Percentiles rank a stretch among this genome's conserved stretches.
Conservation (phyloP, 83 land plant species). For the Picea mariana region DNA sequence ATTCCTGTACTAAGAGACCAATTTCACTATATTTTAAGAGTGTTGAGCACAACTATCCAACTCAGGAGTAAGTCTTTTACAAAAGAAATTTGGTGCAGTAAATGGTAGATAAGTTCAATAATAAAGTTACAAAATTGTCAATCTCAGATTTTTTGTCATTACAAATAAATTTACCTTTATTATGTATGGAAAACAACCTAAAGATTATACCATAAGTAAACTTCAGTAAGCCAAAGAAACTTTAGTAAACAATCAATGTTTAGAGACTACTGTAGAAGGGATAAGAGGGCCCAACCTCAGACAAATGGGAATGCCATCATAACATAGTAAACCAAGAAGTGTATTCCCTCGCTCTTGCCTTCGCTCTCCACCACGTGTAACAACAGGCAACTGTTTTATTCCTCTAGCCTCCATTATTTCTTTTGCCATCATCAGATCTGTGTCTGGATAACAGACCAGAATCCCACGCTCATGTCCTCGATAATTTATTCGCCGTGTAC, state of each 20-base stretch:
- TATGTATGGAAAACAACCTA: too few relatives aligned
- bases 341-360: conserved; percentile 50
- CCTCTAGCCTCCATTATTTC: conserved; percentile 84
- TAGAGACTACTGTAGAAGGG: neutral
- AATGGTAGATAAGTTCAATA: too few relatives aligned
- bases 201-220: neutral
- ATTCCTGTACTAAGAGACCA: neutral
- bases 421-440: conserved; percentile 62
- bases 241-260: neutral
- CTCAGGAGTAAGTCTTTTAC: too few relatives aligned
- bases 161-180: too few relatives aligned
- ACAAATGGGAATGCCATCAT: conserved; percentile 55
- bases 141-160: too few relatives aligned
- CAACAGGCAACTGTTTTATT: conserved; percentile 84
- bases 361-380: conserved; percentile 49
- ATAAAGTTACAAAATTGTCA: too few relatives aligned
- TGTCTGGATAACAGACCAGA: conserved; percentile 78
- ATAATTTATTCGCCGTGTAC: conserved; percentile 61
- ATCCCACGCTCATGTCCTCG: conserved; percentile 65
- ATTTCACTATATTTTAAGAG: neutral
- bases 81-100: too few relatives aligned
- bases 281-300: conserved; percentile 46
- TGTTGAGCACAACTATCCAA: too few relatives aligned
- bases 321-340: conserved; percentile 60
- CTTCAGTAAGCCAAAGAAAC: neutral